Evolutionary conservation across 768 basidiomycete genomes (phyloP).

Genomic region (Mycena venus): DNA sequence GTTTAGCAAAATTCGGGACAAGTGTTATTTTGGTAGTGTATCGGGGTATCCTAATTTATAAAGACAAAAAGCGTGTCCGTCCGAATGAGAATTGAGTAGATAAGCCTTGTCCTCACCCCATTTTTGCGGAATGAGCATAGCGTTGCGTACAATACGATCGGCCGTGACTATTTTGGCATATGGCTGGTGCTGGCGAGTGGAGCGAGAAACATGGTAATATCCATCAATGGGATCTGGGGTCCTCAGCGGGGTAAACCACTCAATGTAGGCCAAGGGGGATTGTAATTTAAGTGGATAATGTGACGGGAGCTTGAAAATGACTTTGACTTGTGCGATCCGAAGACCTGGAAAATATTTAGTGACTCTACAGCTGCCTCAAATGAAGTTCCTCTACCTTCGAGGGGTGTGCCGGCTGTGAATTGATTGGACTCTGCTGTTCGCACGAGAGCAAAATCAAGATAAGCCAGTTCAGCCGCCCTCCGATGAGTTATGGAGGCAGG

Average conservation of each 20-base stretch:
- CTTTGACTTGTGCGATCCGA: too few species aligned
- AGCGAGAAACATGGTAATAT: conserved; percentile 18
- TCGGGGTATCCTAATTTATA: conserved; percentile 15
- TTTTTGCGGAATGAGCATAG: conserved; percentile 22
- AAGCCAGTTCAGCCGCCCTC: conserved; percentile 23
- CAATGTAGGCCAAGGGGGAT: conserved; percentile 38
- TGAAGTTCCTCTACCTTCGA: conserved; percentile 21
- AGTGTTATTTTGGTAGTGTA: neutral
- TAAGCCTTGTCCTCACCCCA: conserved; percentile 5
- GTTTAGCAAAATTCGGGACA: too few species aligned
- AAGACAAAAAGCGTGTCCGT: conserved; percentile 34
- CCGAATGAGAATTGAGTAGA: too few species aligned
- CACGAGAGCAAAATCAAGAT: conserved; percentile 32
- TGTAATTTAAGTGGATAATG: too few species aligned
- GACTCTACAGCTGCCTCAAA: neutral
- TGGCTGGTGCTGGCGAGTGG: conserved; percentile 14
- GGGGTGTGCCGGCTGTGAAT: conserved; percentile 17
- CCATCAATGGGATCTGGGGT: conserved; percentile 30
- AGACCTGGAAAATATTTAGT: neutral
- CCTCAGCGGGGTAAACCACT: conserved; percentile 41
- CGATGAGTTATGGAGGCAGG: conserved; percentile 3
- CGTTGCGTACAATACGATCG: conserved; percentile 27
- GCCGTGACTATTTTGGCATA: conserved; percentile 33
- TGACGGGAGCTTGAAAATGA: too few species aligned
- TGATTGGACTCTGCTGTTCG: conserved; percentile 26